Evolutionary conservation across 2,329 filamentous ascomycete genomes (phyloP), one percentile per base, ranked within the genome.

Genomic region (Botryotinia narcissicola): DNA sequence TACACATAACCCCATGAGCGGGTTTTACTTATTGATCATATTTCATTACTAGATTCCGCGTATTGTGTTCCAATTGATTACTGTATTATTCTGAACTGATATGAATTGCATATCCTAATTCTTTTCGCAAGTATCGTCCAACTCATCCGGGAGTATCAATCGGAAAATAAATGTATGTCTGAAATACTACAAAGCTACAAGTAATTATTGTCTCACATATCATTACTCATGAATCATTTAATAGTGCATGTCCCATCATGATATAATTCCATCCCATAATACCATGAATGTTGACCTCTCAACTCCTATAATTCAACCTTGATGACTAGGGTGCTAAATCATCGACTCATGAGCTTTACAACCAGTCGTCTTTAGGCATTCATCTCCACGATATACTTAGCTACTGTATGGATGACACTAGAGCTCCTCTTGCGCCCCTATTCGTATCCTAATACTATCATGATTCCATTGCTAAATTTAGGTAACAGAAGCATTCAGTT

Each of bases 401-500:
- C 51, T n/a, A 22, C 18, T 3, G n/a, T 37, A 22, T 22, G 42
- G 42, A 44, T 29, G 12, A 3, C 25, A 20, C 18, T 16, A 8
- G 32, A 40, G 8, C 22, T 18, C 44, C 12, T 48, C 46, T 4
- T 12, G 35, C 12, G 4, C 63, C 22, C 20, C 29, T 25, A 44
- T n/a, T 35, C 16, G n/a, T n/a, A 22, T 22, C 25, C 48, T 12
- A 37, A 32, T 18, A n/a, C 66, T 48, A 57, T 42, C 25, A n/a
- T 62, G 7, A 62, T 22, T 16, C 32, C 10, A 42, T 42, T 6
- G 20, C 29, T 29, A 25, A 32, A 68, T 29, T 18, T 32, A 10
- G 14, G n/a, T 1, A 32, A 68, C 18, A 20, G 37, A 69, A 57
- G 48, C n/a, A 42, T 37, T 42, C 16, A 80, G 59, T 51, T 73